Percentiles rank a stretch among this genome's conserved stretches.
Conservation (phyloP, 345 rosid species). For the Eucalyptus curtisii region DNA sequence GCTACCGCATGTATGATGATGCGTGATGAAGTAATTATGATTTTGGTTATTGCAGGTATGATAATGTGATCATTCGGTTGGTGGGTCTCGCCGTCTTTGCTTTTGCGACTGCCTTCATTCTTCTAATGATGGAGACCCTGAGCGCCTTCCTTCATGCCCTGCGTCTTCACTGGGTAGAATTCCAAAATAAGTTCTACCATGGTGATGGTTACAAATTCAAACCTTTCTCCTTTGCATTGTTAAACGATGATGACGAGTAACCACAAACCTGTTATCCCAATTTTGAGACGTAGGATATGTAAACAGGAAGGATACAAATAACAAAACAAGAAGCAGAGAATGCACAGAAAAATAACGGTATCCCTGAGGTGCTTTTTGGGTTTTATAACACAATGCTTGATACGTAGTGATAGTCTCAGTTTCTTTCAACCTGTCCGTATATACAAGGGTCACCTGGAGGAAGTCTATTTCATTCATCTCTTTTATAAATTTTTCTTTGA, state of each 20-base stretch:
- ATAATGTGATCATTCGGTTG: constrained; percentile 12
- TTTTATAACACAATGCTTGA: background rate
- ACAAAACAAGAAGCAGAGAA: background rate
- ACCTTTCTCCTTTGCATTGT: constrained; percentile 20
- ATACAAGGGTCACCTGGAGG: background rate
- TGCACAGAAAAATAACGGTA: background rate
- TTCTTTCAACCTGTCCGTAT: background rate
- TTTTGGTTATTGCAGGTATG: constrained; percentile 11
- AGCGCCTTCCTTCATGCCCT: constrained; percentile 32
- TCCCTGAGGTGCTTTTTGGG: background rate
- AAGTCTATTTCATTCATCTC: background rate
- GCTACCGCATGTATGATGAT: background rate
- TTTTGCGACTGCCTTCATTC: constrained; percentile 26
- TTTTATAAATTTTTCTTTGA: background rate
- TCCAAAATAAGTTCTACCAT: constrained; percentile 26
- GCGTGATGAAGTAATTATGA: background rate
- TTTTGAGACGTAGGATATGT: background rate
- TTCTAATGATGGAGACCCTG: constrained; percentile 28
- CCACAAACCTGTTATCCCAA: background rate
- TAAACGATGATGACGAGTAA: constrained; percentile 1
- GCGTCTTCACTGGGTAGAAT: constrained; percentile 38
- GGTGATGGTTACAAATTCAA: constrained; percentile 34
- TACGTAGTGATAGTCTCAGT: background rate
- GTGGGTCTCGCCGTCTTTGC: constrained; percentile 22
- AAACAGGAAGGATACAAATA: background rate